A percentile compares a stretch with the other conserved stretches of the same genome.
Evolutionary conservation across 2,329 filamentous ascomycete genomes (phyloP).

Genomic region (Colletotrichum cordylinicola): DNA sequence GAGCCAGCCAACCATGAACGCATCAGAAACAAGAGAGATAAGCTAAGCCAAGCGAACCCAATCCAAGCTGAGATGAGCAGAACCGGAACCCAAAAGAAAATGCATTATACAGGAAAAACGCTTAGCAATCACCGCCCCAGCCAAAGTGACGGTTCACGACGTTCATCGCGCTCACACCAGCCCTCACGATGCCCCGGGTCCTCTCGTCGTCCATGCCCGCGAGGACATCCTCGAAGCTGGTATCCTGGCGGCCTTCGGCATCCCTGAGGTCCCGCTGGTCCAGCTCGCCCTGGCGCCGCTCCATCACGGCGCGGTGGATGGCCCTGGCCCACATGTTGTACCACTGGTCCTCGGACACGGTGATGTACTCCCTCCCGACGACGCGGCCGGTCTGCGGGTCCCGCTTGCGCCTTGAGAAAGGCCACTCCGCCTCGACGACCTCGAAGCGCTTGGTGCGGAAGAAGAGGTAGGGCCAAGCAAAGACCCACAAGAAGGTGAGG

Average conservation of each 20-base stretch:
- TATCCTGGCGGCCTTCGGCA: slow-evolving; percentile 42
- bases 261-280: slow-evolving; percentile 60
- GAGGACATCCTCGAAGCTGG: slow-evolving; percentile 31
- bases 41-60: neutral
- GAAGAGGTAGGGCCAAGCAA: slow-evolving; percentile 75
- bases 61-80: neutral
- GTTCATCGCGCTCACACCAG: slow-evolving; percentile 56
- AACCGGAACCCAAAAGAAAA: neutral
- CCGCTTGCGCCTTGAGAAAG: slow-evolving; percentile 44
- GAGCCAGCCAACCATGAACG: neutral
- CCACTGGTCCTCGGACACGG: slow-evolving; percentile 64
- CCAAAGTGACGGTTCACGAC: slow-evolving; percentile 59
- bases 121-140: slow-evolving; percentile 47
- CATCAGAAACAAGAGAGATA: neutral
- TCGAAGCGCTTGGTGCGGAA: slow-evolving; percentile 72
- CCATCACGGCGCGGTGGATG: slow-evolving; percentile 64
- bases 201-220: slow-evolving; percentile 39
- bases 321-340: slow-evolving; percentile 67
- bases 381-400: slow-evolving; percentile 11
- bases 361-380: slow-evolving; percentile 51
- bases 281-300: slow-evolving; percentile 59
- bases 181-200: slow-evolving; percentile 51
- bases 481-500: slow-evolving; percentile 70
- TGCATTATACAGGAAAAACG: neutral
- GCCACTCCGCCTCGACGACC: slow-evolving; percentile 67